A percentile compares a stretch with the other conserved stretches of the same genome.
These are phyloP conservation scores for Clarireedia monteithiana DNA, from an alignment of 2,329 filamentous ascomycete species.

Conservation along the genomic window DNA sequence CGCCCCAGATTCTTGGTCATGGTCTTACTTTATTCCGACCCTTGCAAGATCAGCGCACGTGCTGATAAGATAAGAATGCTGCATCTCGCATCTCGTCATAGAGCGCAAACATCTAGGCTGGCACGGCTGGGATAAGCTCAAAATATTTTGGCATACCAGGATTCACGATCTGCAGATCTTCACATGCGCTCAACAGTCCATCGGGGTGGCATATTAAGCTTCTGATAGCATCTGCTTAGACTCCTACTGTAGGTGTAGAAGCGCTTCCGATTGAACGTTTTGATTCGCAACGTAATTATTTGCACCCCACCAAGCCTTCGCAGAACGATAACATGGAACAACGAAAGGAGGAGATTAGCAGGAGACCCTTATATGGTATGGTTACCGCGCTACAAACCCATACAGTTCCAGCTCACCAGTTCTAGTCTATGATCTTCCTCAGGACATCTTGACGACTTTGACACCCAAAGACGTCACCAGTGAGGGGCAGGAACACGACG, in stretches of 20 bases:
- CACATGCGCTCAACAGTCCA: too few relatives aligned
- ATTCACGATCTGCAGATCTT: neutral
- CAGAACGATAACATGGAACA: conserved; percentile 22
- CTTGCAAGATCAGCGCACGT: neutral
- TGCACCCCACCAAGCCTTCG: neutral
- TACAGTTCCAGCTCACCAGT: conserved; percentile 10
- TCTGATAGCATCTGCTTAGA: neutral
- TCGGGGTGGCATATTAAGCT: neutral
- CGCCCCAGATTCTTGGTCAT: neutral
- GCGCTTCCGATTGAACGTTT: neutral
- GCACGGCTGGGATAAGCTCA: neutral
- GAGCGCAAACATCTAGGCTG: too few relatives aligned
- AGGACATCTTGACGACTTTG: conserved; percentile 31
- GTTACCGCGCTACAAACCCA: neutral
- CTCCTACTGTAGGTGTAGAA: too few relatives aligned
- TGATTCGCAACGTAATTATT: neutral
- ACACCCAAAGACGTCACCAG: conserved; percentile 25
- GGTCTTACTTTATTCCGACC: neutral
- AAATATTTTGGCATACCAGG: neutral
- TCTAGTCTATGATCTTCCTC: conserved; percentile 29
- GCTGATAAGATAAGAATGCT: neutral
- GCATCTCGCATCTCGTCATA: too few relatives aligned
- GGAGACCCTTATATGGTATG: conserved; percentile 34
- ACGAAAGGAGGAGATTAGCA: conserved; percentile 31
- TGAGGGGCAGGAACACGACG: conserved; percentile 19